phyloP scores from a whole-genome alignment of 2,329 filamentous ascomycete species.

The Phialemoniopsis sp. region DNA sequence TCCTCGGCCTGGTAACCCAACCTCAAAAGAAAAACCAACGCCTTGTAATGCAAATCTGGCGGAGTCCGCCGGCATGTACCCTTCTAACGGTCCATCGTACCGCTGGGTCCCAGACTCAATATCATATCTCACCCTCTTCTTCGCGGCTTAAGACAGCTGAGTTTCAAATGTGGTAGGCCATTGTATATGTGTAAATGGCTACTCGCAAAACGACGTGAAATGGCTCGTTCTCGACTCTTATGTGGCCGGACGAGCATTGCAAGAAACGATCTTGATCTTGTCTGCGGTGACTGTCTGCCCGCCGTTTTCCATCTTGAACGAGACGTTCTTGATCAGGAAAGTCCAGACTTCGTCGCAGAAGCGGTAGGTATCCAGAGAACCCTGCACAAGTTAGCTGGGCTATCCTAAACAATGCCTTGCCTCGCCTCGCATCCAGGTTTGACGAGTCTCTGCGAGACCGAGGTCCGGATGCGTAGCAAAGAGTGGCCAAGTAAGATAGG shows the following conservation, averaged over 20 bases:
- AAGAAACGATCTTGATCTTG: slow-evolving; percentile 97
- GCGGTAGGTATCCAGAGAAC: slow-evolving; percentile 94
- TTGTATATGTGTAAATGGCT: too few species aligned
- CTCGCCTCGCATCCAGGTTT: too few species aligned
- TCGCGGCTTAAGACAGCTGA: too few species aligned
- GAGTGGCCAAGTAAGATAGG: too few species aligned
- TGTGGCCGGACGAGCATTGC: slow-evolving; percentile 70
- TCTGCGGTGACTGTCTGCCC: slow-evolving; percentile 68
- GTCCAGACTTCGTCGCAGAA: slow-evolving; percentile 99
- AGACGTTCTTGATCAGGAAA: slow-evolving; percentile 96
- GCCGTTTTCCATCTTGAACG: slow-evolving; percentile 92
- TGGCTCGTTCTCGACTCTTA: too few species aligned
- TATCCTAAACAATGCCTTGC: neutral
- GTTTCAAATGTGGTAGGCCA: too few species aligned
- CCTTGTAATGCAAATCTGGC: too few species aligned
- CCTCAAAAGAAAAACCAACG: neutral
- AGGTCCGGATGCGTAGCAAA: neutral
- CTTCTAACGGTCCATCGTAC: too few species aligned
- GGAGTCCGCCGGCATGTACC: too few species aligned
- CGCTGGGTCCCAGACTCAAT: too few species aligned
- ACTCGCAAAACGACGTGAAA: too few species aligned
- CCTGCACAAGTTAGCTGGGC: slow-evolving; percentile 46
- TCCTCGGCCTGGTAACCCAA: neutral
- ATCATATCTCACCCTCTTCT: too few species aligned
- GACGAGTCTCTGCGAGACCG: slow-evolving; percentile 2